Evolutionary conservation across 148 eudicot species (phyloP), one percentile per base, ranked within the genome.

Genomic region (Cornus florida): DNA sequence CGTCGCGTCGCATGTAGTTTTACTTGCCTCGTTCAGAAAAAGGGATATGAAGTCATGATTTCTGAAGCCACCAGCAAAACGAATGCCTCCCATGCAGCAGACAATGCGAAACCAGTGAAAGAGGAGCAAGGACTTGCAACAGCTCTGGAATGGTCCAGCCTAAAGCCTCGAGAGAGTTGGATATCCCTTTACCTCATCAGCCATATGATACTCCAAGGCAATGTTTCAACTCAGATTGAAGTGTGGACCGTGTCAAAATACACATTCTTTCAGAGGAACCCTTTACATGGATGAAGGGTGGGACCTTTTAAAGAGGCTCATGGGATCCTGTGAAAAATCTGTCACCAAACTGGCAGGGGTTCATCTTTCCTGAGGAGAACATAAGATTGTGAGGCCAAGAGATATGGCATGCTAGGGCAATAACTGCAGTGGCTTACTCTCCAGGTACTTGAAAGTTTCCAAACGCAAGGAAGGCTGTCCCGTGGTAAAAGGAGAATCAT

Each of bases 321-420:
- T 32, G 17, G 12, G 16, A 69, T 77, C 73, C 73, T 6, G 12
- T 8, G 22, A 7, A 6, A 69, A 31, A 32, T 48, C 17, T 32
- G 50, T n/a, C n/a, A 6, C 66, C 35, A 77, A 20, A 68, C 43
- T 11, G 59, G 79, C 24, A 1, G 12, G 8, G 23, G 13, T 62
- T 75, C 69, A 75, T 77, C 70, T 46, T 66, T 46, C 19, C 12
- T 32, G 23, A 46, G 74, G 31, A 68, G 43, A 72, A 66, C 33
- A 35, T 6, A 32, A 28, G 66, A 73, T 65, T 17, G 41, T 48
- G 48, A 77, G 39, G 78, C 67, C 66, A n/a, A 41, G 28, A 83
- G 69, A 57, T 76, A 78, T 57, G 68, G 43, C 59, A 50, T 59
- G 65, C 67, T 23, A 60, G 19, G 69, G 60, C 71, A 48, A 20